Evolutionary conservation across 805 yeast genomes (phyloP).

Genomic region (Hemisphaericaspora nanyangensis): DNA sequence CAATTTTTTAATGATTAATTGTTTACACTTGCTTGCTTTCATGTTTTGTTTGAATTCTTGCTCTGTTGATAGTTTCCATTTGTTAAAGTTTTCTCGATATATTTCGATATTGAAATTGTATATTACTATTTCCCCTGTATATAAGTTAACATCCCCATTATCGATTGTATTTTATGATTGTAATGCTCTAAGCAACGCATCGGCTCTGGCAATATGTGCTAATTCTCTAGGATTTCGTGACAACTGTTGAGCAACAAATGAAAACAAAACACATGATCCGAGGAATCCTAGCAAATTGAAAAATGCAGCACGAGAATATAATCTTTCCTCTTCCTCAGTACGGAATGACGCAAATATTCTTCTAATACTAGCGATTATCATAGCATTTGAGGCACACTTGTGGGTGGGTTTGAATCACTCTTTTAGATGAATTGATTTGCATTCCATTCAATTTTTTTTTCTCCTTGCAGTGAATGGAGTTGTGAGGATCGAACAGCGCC

Average conservation of each 20-base stretch:
- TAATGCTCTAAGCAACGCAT: conserved; percentile 22
- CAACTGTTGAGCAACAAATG: conserved; percentile 68
- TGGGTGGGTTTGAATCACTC: no score
- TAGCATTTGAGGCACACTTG: conserved; percentile 17
- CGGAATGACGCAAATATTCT: conserved; percentile 78
- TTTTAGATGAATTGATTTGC: no score
- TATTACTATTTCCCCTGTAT: neutral
- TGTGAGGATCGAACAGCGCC: no score
- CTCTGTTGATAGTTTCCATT: no score
- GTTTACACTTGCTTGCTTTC: neutral
- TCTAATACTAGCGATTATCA: conserved; percentile 72
- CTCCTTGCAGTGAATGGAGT: neutral
- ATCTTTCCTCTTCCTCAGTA: conserved; percentile 80
- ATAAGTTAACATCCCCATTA: neutral
- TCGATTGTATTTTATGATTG: conserved; percentile 11
- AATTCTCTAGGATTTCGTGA: conserved; percentile 30
- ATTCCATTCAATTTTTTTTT: neutral
- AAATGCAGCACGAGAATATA: conserved; percentile 72
- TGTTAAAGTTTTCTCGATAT: neutral
- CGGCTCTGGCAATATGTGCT: conserved; percentile 27
- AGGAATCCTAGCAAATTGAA: conserved; percentile 75
- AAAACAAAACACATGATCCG: conserved; percentile 76
- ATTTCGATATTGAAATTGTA: neutral
- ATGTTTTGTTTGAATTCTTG: neutral
- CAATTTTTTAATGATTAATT: no score